Conservation (phyloP, 345 rosid species). For the Anacardium occidentale region DNA sequence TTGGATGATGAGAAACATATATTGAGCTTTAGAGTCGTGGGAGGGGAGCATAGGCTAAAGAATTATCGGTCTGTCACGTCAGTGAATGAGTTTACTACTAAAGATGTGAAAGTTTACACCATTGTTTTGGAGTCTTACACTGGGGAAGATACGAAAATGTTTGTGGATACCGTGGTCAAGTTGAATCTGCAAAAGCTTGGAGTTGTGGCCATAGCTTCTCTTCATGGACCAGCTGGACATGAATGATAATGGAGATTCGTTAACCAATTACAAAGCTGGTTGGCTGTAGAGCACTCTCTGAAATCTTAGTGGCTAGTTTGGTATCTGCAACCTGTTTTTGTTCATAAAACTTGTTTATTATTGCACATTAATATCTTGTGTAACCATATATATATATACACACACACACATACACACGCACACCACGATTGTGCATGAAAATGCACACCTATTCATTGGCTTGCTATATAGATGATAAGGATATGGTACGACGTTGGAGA, state of each 20-base stretch:
- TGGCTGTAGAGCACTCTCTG: neutral
- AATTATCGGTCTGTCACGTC: constrained; percentile 83
- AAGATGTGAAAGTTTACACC: constrained; percentile 47
- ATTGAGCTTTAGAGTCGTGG: constrained; percentile 75
- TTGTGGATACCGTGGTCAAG: constrained; percentile 87
- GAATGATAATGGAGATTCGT: constrained; percentile 9
- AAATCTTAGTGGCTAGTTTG: neutral
- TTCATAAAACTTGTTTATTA: no score
- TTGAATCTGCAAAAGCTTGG: constrained; percentile 84
- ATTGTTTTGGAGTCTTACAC: constrained; percentile 82
- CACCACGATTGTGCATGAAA: no score
- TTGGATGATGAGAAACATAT: constrained; percentile 63
- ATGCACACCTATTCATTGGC: no score
- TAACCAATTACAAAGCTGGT: no score
- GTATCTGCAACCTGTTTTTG: constrained; percentile 9
- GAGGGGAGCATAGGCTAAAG: constrained; percentile 77
- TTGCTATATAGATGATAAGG: no score
- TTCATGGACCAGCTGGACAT: constrained; percentile 35
- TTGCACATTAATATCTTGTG: no score
- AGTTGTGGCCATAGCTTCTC: constrained; percentile 45
- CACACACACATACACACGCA: no score
- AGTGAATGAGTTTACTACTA: constrained; percentile 54
- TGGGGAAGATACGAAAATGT: constrained; percentile 77
- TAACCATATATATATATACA: no score
- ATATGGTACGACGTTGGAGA: no score